Percentiles rank a stretch among this genome's conserved stretches.
Conservation (phyloP, 2,329 filamentous ascomycete genomes). For the Trichoderma citrinoviride region DNA sequence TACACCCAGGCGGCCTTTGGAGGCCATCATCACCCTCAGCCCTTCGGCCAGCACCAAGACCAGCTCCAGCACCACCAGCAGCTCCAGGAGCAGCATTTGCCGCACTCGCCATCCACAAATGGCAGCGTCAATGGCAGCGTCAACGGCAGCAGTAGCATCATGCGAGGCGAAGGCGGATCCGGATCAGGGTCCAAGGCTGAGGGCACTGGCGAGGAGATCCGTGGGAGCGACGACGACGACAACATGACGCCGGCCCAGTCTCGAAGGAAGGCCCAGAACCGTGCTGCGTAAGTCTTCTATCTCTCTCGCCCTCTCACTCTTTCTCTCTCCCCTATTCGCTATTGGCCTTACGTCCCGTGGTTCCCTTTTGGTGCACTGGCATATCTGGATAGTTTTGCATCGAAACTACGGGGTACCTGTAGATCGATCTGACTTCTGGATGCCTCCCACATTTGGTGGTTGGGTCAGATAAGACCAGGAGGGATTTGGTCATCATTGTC, state of each 20-base stretch:
- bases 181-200: slow-evolving; percentile 37
- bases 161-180: slow-evolving; percentile 10
- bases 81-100: slow-evolving; percentile 26
- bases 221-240: slow-evolving; percentile 56
- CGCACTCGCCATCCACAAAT: slow-evolving; percentile 26
- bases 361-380: not conserved
- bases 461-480: not conserved
- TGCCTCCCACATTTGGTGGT: not conserved
- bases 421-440: not conserved
- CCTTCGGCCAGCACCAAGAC: slow-evolving; percentile 26
- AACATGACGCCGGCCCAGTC: slow-evolving; percentile 57
- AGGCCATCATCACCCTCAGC: slow-evolving; percentile 35
- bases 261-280: slow-evolving; percentile 59
- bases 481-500: too few relatives aligned
- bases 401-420: not conserved
- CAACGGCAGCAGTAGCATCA: slow-evolving; percentile 27
- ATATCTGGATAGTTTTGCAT: not conserved
- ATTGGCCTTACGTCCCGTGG: not conserved
- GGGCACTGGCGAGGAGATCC: slow-evolving; percentile 36
- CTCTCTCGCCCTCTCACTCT: not conserved
- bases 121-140: slow-evolving; percentile 25
- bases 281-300: slow-evolving; percentile 53
- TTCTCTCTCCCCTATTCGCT: not conserved
- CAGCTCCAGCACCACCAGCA: slow-evolving; percentile 15
- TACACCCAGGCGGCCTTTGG: slow-evolving; percentile 40